Base-by-base conservation (phyloP, 2,329 filamentous ascomycete genomes). In the Corynespora cassiicola region DNA sequence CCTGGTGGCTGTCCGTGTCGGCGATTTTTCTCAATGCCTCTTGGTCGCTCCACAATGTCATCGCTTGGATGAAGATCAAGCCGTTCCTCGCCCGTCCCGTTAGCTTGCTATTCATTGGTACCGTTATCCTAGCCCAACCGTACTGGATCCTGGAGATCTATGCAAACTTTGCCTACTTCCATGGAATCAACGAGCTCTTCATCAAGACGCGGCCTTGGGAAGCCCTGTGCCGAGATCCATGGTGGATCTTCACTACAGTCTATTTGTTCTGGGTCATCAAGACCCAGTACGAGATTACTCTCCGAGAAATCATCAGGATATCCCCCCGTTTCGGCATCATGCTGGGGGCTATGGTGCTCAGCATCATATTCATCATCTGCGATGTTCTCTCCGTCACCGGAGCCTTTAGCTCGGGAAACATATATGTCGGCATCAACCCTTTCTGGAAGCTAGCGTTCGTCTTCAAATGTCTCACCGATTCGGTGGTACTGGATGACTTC, bases 381-480 rank as follows among this genome's bases (percentile, higher is more conserved):
- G 84, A 87, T 52, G 76, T 84, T 9, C 70, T 80, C 11, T 78
- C 80, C 7, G 82, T 85, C 1, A 79, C 81, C 0, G 66, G 69
- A 3, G 76, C 70, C 0, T 70, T 82, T 16, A 55, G 54, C 12
- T 51, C 61, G 4, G 31, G 50, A 3, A 55, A 57, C 5, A 42
- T 65, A 1, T 66, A 71, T 0, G 77, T 77, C 6, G 80, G 80
- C n/a, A 78, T 85, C 52, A 82, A 85, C 53, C 82, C 82, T 0
- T 85, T 84, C 59, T 85, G 82, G 82, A 83, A 80, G 73, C 57
- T 84, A 8, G 75, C 78, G 0, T 80, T 84, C 29, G 76, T 85
- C 15, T 85, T 84, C 73, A 86, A 86, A 64, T 86, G 83, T 45
- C 73, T 86, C 30, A 84, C 82, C 14, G 83, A 86, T 55, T 81